These are phyloP conservation scores for Dothideomycetes sp. DNA, from an alignment of 2,329 filamentous ascomycete species.

Conservation along the genomic window DNA sequence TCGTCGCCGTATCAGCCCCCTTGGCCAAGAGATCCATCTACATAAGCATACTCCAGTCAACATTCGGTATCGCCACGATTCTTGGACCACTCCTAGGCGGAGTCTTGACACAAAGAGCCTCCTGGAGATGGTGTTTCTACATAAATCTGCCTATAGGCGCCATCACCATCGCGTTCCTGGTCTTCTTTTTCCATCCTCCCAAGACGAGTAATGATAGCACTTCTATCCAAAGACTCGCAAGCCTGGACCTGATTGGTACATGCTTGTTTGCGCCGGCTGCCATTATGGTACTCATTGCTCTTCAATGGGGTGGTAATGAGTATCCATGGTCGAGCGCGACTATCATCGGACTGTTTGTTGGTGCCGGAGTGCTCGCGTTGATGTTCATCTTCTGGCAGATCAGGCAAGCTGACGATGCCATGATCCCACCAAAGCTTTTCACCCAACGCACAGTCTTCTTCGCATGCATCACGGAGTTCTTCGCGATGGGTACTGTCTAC, in stretches of 20 bases:
- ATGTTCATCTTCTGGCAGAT: constrained; percentile 1
- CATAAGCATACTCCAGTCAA: constrained; percentile 25
- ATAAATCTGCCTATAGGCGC: constrained; percentile 39
- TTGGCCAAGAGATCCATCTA: constrained; percentile 28
- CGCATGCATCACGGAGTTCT: constrained; percentile 2
- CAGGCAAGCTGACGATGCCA: constrained; percentile 1
- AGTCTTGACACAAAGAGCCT: constrained; percentile 29
- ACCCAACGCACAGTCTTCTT: constrained; percentile 1
- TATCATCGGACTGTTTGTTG: constrained; percentile 36
- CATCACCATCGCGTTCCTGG: constrained; percentile 3
- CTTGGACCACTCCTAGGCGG: constrained; percentile 34
- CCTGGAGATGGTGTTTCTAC: constrained; percentile 32
- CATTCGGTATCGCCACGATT: constrained; percentile 28
- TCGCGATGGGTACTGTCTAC: constrained; percentile 15
- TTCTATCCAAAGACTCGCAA: constrained; percentile 21
- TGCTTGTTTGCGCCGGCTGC: not conserved
- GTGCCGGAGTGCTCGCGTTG: constrained; percentile 22
- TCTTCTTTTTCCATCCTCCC: constrained; percentile 4
- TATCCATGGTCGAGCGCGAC: constrained; percentile 25
- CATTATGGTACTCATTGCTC: constrained; percentile 31
- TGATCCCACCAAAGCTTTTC: constrained; percentile 3
- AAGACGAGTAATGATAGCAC: constrained; percentile 8
- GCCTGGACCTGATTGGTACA: constrained; percentile 14
- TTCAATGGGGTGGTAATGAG: constrained; percentile 33
- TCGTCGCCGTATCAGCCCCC: constrained; percentile 33